Percentiles rank a stretch among this genome's conserved stretches.
These are phyloP conservation scores for Citrullus mucosospermus DNA, from an alignment of 306 rosid genomes.

Conservation along the genomic window DNA sequence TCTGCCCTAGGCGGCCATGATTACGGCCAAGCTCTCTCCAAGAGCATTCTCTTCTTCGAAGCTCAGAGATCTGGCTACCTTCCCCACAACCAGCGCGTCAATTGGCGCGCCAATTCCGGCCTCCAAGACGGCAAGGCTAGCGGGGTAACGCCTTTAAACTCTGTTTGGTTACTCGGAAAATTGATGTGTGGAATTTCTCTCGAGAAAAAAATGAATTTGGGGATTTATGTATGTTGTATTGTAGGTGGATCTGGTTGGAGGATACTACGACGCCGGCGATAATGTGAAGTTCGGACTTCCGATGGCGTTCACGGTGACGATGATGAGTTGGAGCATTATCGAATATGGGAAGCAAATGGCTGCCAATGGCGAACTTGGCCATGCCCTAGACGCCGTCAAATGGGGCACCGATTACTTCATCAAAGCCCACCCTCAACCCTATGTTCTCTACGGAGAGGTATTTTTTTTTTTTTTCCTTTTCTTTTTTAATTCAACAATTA, in stretches of 20 bases:
- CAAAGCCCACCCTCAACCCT: slow-evolving; percentile 84
- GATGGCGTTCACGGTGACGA: slow-evolving; percentile 92
- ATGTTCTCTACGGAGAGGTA: slow-evolving; percentile 91
- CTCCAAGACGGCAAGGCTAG: slow-evolving; percentile 80
- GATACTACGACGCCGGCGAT: slow-evolving; percentile 98
- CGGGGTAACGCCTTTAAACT: slow-evolving; percentile 35
- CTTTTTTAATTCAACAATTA: too few relatives aligned
- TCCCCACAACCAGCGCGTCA: slow-evolving; percentile 68
- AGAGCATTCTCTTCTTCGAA: slow-evolving; percentile 91
- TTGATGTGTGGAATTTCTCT: not conserved
- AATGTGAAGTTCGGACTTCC: slow-evolving; percentile 95
- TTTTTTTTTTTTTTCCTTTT: too few relatives aligned
- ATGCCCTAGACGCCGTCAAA: slow-evolving; percentile 83
- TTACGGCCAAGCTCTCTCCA: slow-evolving; percentile 79
- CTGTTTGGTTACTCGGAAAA: not conserved
- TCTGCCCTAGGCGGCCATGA: slow-evolving; percentile 54
- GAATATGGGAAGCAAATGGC: slow-evolving; percentile 87
- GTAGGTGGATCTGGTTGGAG: slow-evolving; percentile 93
- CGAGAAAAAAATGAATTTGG: not conserved
- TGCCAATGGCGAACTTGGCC: slow-evolving; percentile 62
- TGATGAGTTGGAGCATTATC: slow-evolving; percentile 92
- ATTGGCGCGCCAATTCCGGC: slow-evolving; percentile 88
- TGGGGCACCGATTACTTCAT: slow-evolving; percentile 98
- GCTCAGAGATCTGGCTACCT: slow-evolving; percentile 98
- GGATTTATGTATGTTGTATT: not conserved